These are phyloP conservation scores for Quercus parvula DNA, from an alignment of 306 rosid genomes.

Conservation along the genomic window DNA sequence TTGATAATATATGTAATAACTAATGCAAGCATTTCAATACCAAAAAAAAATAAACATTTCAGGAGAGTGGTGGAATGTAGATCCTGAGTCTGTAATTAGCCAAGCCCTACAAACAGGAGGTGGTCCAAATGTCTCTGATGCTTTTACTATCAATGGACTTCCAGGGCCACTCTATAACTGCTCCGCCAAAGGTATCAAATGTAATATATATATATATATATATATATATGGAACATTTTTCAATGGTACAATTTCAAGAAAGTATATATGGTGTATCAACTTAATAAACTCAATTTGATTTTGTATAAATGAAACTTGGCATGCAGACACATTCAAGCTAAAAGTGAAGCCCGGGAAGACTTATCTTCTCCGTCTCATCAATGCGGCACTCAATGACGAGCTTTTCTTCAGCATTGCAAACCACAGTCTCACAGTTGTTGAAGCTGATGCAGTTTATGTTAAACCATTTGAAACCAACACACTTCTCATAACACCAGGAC, in stretches of 20 bases:
- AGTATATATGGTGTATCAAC: background rate
- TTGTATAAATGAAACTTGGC: background rate
- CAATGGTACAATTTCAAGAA: background rate
- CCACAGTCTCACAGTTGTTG: conserved; percentile 5
- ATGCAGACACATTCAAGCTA: conserved; percentile 5
- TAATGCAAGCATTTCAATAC: no score
- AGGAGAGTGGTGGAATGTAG: conserved; percentile 11
- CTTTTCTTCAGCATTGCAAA: conserved; percentile 12
- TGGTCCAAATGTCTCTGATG: conserved; percentile 5
- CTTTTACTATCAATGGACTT: background rate
- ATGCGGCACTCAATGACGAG: background rate
- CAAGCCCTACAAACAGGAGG: conserved; percentile 15
- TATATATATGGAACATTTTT: background rate
- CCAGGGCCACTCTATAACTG: conserved; percentile 5
- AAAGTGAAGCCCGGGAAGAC: conserved; percentile 4
- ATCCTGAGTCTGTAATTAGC: background rate
- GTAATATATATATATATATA: background rate
- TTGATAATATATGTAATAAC: no score
- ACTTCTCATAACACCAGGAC: background rate
- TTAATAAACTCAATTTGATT: background rate
- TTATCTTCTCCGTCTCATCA: background rate
- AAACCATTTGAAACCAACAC: conserved; percentile 5
- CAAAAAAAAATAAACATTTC: background rate
- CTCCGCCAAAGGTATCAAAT: conserved; percentile 1
- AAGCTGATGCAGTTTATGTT: conserved; percentile 3